A percentile compares a stretch with the other conserved stretches of the same genome.
These are phyloP conservation scores for Limnanthes douglasii DNA, from an alignment of 345 rosid genomes.

Conservation along the genomic window DNA sequence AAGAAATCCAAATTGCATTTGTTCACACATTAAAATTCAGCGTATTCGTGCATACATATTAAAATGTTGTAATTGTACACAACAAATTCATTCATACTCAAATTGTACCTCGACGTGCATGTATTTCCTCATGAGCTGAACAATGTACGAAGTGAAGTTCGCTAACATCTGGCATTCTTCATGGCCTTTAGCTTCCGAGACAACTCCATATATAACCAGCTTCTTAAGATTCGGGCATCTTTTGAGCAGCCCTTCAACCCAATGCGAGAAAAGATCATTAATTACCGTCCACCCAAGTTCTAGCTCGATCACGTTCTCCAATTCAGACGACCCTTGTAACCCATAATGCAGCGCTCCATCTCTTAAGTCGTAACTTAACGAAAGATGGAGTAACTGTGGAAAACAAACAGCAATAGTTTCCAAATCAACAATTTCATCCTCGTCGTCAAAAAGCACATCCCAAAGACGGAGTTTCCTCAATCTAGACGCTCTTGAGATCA, in stretches of 20 bases:
- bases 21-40: too few relatives aligned
- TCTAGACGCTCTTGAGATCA: conserved; percentile 62
- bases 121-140: conserved; percentile 70
- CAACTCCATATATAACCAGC: conserved; percentile 48
- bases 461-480: conserved; percentile 66
- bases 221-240: conserved; percentile 57
- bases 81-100: conserved; percentile 37
- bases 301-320: conserved; percentile 45
- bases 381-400: conserved; percentile 51
- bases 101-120: conserved; percentile 60
- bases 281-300: conserved; percentile 72
- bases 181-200: conserved; percentile 52
- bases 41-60: too few relatives aligned
- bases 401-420: conserved; percentile 59
- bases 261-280: conserved; percentile 40
- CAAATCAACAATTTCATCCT: conserved; percentile 42
- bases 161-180: conserved; percentile 56
- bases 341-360: conserved; percentile 44
- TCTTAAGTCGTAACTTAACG: conserved; percentile 51
- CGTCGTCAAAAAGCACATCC: conserved; percentile 61
- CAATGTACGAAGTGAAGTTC: conserved; percentile 50
- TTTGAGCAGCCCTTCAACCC: conserved; percentile 52
- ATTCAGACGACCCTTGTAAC: conserved; percentile 32
- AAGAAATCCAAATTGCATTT: too few relatives aligned
- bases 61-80: too few relatives aligned